Evolutionary conservation across 176 grass and related monocot genomes (phyloP).

Genomic region (Guadua angustifolia): DNA sequence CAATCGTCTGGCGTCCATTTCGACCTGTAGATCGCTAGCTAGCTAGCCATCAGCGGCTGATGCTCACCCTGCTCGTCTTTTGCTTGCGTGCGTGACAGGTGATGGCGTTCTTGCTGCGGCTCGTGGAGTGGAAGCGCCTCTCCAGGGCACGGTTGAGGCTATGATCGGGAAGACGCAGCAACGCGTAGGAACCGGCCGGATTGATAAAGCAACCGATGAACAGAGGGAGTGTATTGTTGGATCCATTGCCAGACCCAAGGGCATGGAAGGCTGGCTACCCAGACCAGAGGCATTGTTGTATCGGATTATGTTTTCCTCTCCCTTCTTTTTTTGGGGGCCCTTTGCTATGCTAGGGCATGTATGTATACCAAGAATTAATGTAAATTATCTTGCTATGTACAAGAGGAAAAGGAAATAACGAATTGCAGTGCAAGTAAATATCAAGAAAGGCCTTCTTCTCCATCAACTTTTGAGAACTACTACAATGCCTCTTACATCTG

Average conservation of each 20-base stretch:
- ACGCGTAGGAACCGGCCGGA: neutral
- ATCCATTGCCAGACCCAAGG: neutral
- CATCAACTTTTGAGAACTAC: neutral
- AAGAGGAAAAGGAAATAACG: conserved; percentile 25
- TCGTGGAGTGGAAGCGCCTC: conserved; percentile 71
- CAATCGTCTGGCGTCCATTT: neutral
- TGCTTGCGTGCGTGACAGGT: conserved; percentile 31
- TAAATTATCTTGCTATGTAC: neutral
- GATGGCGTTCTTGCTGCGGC: conserved; percentile 68
- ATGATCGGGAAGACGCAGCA: neutral
- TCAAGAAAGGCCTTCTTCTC: neutral
- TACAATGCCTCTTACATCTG: neutral
- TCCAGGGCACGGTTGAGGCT: conserved; percentile 34
- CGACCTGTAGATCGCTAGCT: neutral
- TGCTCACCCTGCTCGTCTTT: neutral
- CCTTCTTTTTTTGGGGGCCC: neutral
- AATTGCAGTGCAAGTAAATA: conserved; percentile 19
- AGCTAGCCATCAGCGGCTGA: neutral
- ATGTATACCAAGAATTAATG: neutral
- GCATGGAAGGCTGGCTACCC: neutral
- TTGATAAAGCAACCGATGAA: neutral
- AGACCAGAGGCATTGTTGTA: neutral
- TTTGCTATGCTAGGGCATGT: neutral
- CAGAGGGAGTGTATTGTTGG: neutral
- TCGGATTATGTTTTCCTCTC: neutral